Evolutionary conservation across 306 rosid genomes (phyloP).

Genomic region (Citrullus mucosospermus): DNA sequence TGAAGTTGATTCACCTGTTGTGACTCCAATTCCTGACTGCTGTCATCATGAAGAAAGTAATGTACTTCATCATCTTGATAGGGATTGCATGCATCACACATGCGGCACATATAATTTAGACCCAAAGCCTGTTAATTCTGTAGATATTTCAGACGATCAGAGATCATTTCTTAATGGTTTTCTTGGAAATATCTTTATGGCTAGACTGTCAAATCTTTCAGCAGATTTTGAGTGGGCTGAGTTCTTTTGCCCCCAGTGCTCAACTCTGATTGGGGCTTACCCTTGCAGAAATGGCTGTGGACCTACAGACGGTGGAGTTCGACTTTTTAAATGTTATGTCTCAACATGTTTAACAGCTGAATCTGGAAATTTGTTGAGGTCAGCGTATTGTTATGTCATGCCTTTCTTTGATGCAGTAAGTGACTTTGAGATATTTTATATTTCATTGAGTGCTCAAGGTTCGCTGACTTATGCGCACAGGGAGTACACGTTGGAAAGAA

Average conservation of each 20-base stretch:
- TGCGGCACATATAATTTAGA: slow-evolving; percentile 22
- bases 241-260: slow-evolving; percentile 64
- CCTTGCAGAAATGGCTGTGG: slow-evolving; percentile 40
- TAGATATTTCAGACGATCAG: slow-evolving; percentile 35
- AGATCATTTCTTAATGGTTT: slow-evolving; percentile 65
- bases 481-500: slow-evolving; percentile 52
- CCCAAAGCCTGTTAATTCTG: slow-evolving; percentile 12
- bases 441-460: not conserved
- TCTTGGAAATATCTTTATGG: slow-evolving; percentile 89
- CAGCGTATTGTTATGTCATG: slow-evolving; percentile 11
- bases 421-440: not conserved
- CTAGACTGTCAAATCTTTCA: slow-evolving; percentile 58
- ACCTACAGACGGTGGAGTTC: slow-evolving; percentile 77
- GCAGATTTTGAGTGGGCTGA: slow-evolving; percentile 73
- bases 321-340: slow-evolving; percentile 67
- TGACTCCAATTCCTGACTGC: slow-evolving; percentile 22
- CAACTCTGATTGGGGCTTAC: slow-evolving; percentile 71
- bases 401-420: not conserved
- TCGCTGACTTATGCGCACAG: slow-evolving; percentile 26
- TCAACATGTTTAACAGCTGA: slow-evolving; percentile 44
- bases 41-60: slow-evolving; percentile 21
- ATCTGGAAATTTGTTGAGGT: slow-evolving; percentile 63
- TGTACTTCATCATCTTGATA: slow-evolving; percentile 8
- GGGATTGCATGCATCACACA: slow-evolving; percentile 24
- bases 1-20: slow-evolving; percentile 15